These are phyloP conservation scores for Arthromyces matolae DNA, from an alignment of 768 basidiomycete genomes.

Conservation along the genomic window DNA sequence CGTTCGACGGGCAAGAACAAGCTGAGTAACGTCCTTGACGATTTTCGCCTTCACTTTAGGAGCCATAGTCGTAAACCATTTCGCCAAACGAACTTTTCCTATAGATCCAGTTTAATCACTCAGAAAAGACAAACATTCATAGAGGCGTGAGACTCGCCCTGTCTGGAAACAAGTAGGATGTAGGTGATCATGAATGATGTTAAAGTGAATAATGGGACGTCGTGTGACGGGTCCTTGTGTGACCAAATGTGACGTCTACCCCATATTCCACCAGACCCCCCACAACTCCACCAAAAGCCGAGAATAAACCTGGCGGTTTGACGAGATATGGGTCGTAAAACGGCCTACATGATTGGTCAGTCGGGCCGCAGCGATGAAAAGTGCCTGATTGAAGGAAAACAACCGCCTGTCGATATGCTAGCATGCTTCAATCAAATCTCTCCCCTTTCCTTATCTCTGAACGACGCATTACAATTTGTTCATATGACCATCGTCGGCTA, in stretches of 20 bases:
- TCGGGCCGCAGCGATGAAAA: background rate
- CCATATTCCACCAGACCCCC: background rate
- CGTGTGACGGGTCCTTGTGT: constrained; percentile 8
- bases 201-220: background rate
- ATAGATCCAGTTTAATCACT: constrained; percentile 8
- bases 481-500: background rate
- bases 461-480: background rate
- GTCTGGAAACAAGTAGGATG: constrained; percentile 94
- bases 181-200: constrained; percentile 86
- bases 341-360: background rate
- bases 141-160: constrained; percentile 52
- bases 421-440: constrained; percentile 2
- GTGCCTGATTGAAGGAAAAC: constrained; percentile 1
- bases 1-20: constrained; percentile 91
- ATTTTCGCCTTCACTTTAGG: constrained; percentile 93
- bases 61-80: constrained; percentile 96
- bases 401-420: no score
- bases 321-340: background rate
- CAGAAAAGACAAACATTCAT: constrained; percentile 1
- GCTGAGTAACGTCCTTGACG: constrained; percentile 97
- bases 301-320: background rate
- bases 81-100: constrained; percentile 97
- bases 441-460: constrained; percentile 8
- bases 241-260: constrained; percentile 4
- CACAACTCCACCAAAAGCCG: background rate